Evolutionary conservation across 2,329 filamentous ascomycete species (phyloP).

Genomic region (Xylariomycetidae sp.): DNA sequence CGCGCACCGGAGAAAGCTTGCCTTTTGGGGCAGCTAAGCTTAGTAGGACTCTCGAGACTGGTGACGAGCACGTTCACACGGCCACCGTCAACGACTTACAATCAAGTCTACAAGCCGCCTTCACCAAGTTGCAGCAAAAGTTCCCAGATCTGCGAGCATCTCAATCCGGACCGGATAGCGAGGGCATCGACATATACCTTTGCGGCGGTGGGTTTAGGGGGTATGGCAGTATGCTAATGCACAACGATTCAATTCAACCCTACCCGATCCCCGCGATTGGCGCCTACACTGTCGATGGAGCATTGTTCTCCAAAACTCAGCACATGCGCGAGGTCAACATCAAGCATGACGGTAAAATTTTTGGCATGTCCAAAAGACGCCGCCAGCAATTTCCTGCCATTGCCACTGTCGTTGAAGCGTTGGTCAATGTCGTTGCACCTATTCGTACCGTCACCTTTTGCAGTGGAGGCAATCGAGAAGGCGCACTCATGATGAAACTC

Average conservation of each 20-base stretch:
- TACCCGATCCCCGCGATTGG: slow-evolving; percentile 84
- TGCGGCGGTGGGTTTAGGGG: slow-evolving; percentile 88
- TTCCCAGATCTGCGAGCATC: slow-evolving; percentile 51
- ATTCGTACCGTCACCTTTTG: slow-evolving; percentile 78
- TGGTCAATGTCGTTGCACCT: slow-evolving; percentile 63
- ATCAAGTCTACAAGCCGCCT: slow-evolving; percentile 54
- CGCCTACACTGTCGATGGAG: slow-evolving; percentile 63
- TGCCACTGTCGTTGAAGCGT: slow-evolving; percentile 70
- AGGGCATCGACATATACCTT: slow-evolving; percentile 69
- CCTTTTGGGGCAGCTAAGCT: slow-evolving; percentile 59
- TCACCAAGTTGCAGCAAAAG: slow-evolving; percentile 43
- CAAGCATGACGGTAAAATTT: slow-evolving; percentile 52
- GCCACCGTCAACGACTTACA: slow-evolving; percentile 52
- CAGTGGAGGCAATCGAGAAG: slow-evolving; percentile 82
- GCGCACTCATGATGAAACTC: slow-evolving; percentile 70
- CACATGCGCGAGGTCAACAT: slow-evolving; percentile 49
- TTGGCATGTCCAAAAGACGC: slow-evolving; percentile 75
- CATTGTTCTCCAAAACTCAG: slow-evolving; percentile 53
- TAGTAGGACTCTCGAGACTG: slow-evolving; percentile 42
- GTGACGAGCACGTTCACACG: slow-evolving; percentile 35
- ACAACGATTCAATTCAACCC: slow-evolving; percentile 64
- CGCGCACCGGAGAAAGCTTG: slow-evolving; percentile 50
- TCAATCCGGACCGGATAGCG: slow-evolving; percentile 16
- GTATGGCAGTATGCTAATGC: slow-evolving; percentile 87
- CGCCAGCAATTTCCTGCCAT: slow-evolving; percentile 82